A percentile compares a stretch with the other conserved stretches of the same genome.
phyloP scores from a whole-genome alignment of 352 stramenopile species.

The Pythium phragmitis region DNA sequence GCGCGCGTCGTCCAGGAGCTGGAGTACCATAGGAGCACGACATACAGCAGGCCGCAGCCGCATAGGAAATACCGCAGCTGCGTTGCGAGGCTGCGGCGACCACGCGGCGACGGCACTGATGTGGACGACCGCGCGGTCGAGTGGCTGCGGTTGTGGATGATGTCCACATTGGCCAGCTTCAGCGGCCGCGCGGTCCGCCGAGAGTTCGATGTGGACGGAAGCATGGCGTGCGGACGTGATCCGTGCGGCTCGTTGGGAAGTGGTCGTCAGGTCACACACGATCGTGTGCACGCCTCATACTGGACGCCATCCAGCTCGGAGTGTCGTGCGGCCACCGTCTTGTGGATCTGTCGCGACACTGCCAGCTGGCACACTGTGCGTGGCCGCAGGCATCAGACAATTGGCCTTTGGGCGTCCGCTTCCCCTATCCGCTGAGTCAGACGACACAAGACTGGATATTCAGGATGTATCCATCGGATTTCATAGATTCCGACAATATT shows the following conservation, averaged over 20 bases:
- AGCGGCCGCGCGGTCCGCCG: background rate
- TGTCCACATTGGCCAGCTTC: background rate
- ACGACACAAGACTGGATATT: too few relatives aligned
- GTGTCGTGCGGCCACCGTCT: too few relatives aligned
- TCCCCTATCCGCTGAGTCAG: too few relatives aligned
- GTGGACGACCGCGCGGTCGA: background rate
- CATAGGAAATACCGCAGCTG: constrained; percentile 24
- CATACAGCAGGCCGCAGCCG: constrained; percentile 30
- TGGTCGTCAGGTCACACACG: background rate
- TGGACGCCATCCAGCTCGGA: too few relatives aligned
- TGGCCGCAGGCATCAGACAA: too few relatives aligned
- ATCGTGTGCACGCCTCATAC: too few relatives aligned
- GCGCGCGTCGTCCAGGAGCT: constrained; percentile 14
- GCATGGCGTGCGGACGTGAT: background rate
- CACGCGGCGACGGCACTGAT: background rate
- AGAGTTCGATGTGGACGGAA: constrained; percentile 5
- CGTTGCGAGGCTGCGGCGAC: constrained; percentile 5
- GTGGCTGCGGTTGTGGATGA: background rate
- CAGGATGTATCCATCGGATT: background rate
- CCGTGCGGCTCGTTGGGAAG: background rate
- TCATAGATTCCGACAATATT: background rate
- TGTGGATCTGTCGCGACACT: too few relatives aligned
- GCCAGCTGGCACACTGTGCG: too few relatives aligned
- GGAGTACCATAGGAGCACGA: constrained; percentile 27
- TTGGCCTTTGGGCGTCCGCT: too few relatives aligned